These are phyloP conservation scores for Hygrophorus russula DNA, from an alignment of 768 basidiomycete genomes.

Conservation along the genomic window DNA sequence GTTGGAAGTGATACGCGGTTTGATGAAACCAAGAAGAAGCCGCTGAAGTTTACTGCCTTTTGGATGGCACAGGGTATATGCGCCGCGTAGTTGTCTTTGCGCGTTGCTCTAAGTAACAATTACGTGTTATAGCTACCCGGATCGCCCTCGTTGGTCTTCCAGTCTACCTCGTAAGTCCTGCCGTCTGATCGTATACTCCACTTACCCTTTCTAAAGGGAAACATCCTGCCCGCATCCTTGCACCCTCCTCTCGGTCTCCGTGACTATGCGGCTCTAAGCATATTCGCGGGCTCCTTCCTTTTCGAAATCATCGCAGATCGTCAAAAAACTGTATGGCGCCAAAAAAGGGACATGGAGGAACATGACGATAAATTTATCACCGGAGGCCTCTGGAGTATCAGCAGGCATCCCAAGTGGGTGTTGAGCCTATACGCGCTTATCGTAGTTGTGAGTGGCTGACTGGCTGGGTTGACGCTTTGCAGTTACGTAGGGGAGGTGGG, in stretches of 20 bases:
- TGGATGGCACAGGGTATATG: conserved; percentile 51
- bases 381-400: conserved; percentile 54
- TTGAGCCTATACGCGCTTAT: background rate
- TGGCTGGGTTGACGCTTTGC: background rate
- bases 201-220: conserved; percentile 19
- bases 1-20: conserved; percentile 58
- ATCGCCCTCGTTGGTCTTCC: conserved; percentile 58
- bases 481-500: conserved; percentile 69
- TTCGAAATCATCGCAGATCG: conserved; percentile 54
- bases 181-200: background rate
- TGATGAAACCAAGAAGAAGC: conserved; percentile 36
- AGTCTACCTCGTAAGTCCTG: conserved; percentile 33
- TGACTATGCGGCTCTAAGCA: conserved; percentile 41
- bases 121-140: conserved; percentile 40
- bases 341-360: conserved; percentile 43
- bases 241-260: conserved; percentile 41
- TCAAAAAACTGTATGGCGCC: conserved; percentile 57
- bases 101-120: background rate
- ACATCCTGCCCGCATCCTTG: conserved; percentile 35
- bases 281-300: conserved; percentile 47
- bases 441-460: background rate
- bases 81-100: background rate
- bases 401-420: conserved; percentile 64
- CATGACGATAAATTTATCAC: conserved; percentile 66
- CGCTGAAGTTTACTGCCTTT: conserved; percentile 35